phyloP scores from a whole-genome alignment of 2,329 filamentous ascomycete genomes.

The Pseudogymnoascus sp. region DNA sequence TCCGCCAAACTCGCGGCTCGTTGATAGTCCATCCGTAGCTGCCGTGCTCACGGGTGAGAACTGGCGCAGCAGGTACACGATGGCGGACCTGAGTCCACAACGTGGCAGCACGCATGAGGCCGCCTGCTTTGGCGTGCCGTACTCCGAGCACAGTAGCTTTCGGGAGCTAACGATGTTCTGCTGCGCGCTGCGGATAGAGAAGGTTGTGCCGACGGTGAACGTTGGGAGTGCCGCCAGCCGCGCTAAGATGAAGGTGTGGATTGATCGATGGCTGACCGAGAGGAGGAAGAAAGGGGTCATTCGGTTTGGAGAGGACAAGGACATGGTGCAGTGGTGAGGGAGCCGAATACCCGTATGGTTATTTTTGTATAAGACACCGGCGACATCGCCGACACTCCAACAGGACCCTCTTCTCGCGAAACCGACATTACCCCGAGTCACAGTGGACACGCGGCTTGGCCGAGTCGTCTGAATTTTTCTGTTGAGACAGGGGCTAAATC shows the following conservation, averaged over 20 bases:
- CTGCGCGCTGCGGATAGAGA: constrained; percentile 78
- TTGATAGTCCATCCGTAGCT: constrained; percentile 56
- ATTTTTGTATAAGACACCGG: not conserved
- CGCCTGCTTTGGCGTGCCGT: constrained; percentile 88
- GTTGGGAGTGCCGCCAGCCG: constrained; percentile 53
- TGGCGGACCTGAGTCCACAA: constrained; percentile 69
- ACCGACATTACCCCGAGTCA: not conserved
- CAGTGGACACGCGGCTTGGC: not conserved
- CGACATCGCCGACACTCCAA: not conserved
- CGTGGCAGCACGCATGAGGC: constrained; percentile 76
- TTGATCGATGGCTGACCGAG: constrained; percentile 56
- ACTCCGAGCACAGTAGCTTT: constrained; percentile 93
- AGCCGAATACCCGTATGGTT: not conserved
- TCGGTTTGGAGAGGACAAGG: constrained; percentile 24
- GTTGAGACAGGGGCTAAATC: not conserved
- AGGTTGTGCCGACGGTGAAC: constrained; percentile 91
- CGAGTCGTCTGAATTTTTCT: not conserved
- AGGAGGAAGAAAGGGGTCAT: constrained; percentile 50
- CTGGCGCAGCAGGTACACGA: constrained; percentile 71
- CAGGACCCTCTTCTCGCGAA: not conserved
- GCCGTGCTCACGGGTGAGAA: constrained; percentile 52
- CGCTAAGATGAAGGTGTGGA: constrained; percentile 58
- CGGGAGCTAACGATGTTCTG: constrained; percentile 90
- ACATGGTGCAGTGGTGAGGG: constrained; percentile 24
- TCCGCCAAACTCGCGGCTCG: constrained; percentile 57